These are phyloP conservation scores for Beta macrorhiza DNA, from an alignment of 179 eudicot species.

Conservation along the genomic window DNA sequence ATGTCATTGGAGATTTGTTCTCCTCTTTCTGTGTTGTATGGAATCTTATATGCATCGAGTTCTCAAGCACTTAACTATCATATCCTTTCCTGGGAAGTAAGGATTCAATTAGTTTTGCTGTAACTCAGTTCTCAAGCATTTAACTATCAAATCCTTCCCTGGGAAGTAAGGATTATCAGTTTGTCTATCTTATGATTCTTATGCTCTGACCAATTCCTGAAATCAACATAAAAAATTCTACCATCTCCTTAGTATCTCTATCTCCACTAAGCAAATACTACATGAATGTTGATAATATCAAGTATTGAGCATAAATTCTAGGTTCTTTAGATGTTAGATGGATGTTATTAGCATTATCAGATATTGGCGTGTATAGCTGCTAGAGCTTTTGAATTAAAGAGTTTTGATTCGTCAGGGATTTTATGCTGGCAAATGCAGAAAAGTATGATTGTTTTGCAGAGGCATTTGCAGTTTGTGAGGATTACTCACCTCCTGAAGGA, in stretches of 20 bases:
- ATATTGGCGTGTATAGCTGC: not conserved
- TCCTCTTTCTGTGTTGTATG: not conserved
- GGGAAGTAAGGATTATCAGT: not conserved
- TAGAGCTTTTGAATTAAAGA: not conserved
- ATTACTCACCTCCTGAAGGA: slow-evolving; percentile 92
- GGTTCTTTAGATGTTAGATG: not conserved
- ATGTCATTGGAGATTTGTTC: not conserved
- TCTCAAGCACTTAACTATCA: slow-evolving; percentile 3
- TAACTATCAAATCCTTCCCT: slow-evolving; percentile 1
- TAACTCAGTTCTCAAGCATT: not conserved
- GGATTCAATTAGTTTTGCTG: too few relatives aligned
- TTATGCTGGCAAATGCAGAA: not conserved
- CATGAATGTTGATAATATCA: not conserved
- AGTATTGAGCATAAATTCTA: not conserved
- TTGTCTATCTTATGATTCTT: not conserved
- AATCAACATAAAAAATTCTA: not conserved
- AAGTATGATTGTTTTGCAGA: slow-evolving; percentile 45
- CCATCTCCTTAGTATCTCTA: not conserved
- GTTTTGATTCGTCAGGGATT: not conserved
- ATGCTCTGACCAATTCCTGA: not conserved
- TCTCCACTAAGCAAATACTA: not conserved
- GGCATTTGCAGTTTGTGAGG: slow-evolving; percentile 97
- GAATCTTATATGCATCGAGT: not conserved
- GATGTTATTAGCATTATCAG: not conserved
- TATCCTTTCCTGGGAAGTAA: not conserved